These are phyloP conservation scores for Moesziomyces parantarcticus DNA, from an alignment of 1,284 basidiomycete genomes.

Conservation along the genomic window DNA sequence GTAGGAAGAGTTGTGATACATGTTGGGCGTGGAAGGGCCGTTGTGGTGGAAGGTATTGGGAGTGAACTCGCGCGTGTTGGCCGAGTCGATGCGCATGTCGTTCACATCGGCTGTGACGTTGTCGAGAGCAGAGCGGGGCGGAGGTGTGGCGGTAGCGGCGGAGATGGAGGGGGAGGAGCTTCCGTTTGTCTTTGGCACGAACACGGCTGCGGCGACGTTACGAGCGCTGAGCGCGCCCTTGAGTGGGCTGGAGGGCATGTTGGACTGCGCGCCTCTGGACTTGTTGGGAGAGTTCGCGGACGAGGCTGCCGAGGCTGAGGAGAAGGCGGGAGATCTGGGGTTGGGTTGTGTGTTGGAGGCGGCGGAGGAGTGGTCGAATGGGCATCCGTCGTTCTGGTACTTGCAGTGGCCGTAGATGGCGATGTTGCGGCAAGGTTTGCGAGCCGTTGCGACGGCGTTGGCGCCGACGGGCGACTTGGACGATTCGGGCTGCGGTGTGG, in stretches of 20 bases:
- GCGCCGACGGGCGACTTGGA: constrained; percentile 30
- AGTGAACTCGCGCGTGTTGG: constrained; percentile 21
- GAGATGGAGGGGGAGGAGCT: constrained; percentile 36
- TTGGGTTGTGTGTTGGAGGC: constrained; percentile 8
- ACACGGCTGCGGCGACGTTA: constrained; percentile 58
- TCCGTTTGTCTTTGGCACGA: constrained; percentile 55
- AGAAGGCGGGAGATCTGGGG: constrained; percentile 24
- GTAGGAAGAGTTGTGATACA: constrained; percentile 26
- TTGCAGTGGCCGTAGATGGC: constrained; percentile 53
- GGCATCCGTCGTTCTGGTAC: constrained; percentile 47
- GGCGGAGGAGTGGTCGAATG: constrained; percentile 36
- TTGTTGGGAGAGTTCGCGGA: constrained; percentile 28
- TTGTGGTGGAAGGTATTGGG: constrained; percentile 16
- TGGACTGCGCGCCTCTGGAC: constrained; percentile 5
- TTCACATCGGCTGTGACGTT: constrained; percentile 23
- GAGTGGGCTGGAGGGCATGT: constrained; percentile 36
- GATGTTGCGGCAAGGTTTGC: constrained; percentile 47
- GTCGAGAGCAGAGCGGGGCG: constrained; percentile 13
- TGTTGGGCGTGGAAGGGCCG: constrained; percentile 25
- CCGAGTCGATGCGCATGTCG: constrained; percentile 28
- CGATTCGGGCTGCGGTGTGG: constrained; percentile 14
- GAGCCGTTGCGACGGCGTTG: constrained; percentile 20
- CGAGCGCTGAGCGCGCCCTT: constrained; percentile 53
- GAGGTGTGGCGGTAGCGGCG: constrained; percentile 11
- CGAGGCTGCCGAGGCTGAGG: constrained; percentile 20